Percentiles rank a stretch among this genome's conserved stretches.
phyloP scores from a whole-genome alignment of 306 rosid species.

The Malus fusca region DNA sequence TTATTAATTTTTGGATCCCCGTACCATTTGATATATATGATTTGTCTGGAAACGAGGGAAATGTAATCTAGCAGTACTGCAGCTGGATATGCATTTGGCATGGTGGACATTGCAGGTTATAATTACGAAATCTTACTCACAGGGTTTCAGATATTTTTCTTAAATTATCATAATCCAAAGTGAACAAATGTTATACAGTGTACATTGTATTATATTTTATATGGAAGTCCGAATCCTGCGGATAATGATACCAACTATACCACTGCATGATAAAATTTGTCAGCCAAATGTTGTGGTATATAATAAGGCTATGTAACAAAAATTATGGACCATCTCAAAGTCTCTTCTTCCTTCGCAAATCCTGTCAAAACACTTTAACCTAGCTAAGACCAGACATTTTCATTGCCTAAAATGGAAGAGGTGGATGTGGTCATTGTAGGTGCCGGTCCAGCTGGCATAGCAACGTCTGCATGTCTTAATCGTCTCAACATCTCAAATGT shows the following conservation, averaged over 20 bases:
- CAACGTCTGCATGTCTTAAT: conserved; percentile 55
- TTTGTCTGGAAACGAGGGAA: not conserved
- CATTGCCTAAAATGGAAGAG: conserved; percentile 20
- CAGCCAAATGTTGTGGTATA: no score
- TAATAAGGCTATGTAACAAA: no score
- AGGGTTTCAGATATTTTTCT: not conserved
- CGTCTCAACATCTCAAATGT: conserved; percentile 29
- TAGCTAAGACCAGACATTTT: not conserved
- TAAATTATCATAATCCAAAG: not conserved
- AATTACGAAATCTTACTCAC: not conserved
- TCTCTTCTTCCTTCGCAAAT: no score
- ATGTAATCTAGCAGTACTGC: no score
- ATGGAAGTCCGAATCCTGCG: not conserved
- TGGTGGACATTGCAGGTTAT: no score
- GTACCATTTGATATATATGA: not conserved
- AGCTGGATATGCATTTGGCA: not conserved
- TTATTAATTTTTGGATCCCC: not conserved
- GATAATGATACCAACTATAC: no score
- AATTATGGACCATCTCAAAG: no score
- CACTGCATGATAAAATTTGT: no score
- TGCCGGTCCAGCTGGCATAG: conserved; percentile 61
- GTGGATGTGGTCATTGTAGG: conserved; percentile 47
- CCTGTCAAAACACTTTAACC: not conserved
- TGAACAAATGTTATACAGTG: no score
- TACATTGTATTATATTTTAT: no score